A percentile compares a stretch with the other conserved stretches of the same genome.
Evolutionary conservation across 2,329 filamentous ascomycete species (phyloP).

Genomic region (Decorospora gaudefroyi): DNA sequence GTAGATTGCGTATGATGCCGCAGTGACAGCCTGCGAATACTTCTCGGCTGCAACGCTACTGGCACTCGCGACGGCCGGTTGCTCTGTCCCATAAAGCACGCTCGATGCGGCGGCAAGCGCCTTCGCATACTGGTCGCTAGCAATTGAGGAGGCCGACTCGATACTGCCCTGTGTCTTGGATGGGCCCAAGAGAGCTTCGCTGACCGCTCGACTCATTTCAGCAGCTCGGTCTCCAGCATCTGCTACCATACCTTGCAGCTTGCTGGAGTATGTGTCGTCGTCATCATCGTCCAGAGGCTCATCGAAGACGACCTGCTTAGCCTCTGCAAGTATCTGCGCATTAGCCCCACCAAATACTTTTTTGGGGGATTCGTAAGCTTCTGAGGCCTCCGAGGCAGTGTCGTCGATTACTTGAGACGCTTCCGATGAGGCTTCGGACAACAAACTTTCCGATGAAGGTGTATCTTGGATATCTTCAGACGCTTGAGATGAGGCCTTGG

Average conservation of each 20-base stretch:
- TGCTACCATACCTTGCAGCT: conserved; percentile 57
- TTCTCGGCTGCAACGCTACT: conserved; percentile 58
- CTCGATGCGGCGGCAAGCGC: conserved; percentile 62
- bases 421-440: conserved; percentile 32
- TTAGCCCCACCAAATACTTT: conserved; percentile 61
- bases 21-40: conserved; percentile 62
- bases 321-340: conserved; percentile 56
- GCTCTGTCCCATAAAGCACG: conserved; percentile 58
- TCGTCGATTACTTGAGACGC: conserved; percentile 28
- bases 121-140: conserved; percentile 61
- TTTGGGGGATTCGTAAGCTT: conserved; percentile 44
- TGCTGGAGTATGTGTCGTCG: conserved; percentile 55
- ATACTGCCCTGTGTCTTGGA: conserved; percentile 53
- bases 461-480: conserved; percentile 33
- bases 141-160: conserved; percentile 58
- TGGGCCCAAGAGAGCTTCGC: conserved; percentile 58
- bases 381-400: conserved; percentile 27
- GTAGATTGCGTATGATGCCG: conserved; percentile 62
- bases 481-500: conserved; percentile 36
- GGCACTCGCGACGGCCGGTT: conserved; percentile 50
- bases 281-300: conserved; percentile 57
- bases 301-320: conserved; percentile 54
- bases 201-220: conserved; percentile 60
- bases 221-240: conserved; percentile 59
- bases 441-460: conserved; percentile 25